These are phyloP conservation scores for Hemileia vastatrix DNA, from an alignment of 1,284 basidiomycete species.

Conservation along the genomic window DNA sequence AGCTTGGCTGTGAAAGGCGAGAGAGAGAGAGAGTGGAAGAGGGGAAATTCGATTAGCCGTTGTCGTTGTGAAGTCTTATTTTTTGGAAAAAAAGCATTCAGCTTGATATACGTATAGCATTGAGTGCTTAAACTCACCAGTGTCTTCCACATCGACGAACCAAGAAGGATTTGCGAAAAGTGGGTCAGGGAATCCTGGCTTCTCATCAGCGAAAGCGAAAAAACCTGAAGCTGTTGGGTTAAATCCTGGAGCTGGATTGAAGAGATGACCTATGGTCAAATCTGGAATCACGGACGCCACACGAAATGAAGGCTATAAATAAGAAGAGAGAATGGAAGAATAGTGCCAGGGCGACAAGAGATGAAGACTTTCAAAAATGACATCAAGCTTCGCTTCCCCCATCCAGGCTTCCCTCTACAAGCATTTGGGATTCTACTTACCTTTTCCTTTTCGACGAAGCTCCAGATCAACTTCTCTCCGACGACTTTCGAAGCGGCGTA, in stretches of 20 bases:
- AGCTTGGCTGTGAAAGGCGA: no score
- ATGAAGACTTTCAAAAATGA: no score
- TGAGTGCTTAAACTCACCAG: not conserved
- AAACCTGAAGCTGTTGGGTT: not conserved
- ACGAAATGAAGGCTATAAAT: no score
- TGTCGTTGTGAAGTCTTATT: no score
- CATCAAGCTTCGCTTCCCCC: no score
- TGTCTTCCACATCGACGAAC: not conserved
- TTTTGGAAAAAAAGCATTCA: no score
- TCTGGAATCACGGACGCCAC: not conserved
- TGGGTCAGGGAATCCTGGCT: not conserved
- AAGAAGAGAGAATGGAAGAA: no score
- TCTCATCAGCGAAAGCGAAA: not conserved
- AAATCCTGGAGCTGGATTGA: not conserved
- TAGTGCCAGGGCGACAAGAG: no score
- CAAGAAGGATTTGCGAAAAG: not conserved
- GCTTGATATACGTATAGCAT: no score
- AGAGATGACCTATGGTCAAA: not conserved
- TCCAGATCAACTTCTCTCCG: not conserved
- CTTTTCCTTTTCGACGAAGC: not conserved
- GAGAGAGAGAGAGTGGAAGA: no score
- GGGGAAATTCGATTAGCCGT: no score
- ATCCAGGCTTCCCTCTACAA: no score
- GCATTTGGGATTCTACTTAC: not conserved
- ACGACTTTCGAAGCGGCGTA: not conserved